phyloP scores from a whole-genome alignment of 257 asterid species.

The Thymus quinquecostatus region DNA sequence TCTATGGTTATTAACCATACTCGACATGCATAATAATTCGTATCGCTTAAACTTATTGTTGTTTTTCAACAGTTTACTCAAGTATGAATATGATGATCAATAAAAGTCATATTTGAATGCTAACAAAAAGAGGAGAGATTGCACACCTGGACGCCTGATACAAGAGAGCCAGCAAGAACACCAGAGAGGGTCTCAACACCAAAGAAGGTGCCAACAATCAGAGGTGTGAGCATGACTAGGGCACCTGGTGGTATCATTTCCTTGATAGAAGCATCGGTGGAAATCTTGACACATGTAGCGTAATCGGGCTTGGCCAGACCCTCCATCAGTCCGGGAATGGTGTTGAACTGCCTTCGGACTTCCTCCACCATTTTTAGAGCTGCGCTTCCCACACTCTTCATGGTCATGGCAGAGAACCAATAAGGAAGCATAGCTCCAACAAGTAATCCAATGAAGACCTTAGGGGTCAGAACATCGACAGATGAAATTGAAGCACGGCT shows the following conservation, averaged over 20 bases:
- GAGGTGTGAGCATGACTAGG: slow-evolving; percentile 93
- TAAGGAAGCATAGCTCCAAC: slow-evolving; percentile 96
- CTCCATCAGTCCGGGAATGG: slow-evolving; percentile 90
- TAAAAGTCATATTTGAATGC: background rate
- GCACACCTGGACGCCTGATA: slow-evolving; percentile 87
- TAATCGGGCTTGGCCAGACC: slow-evolving; percentile 81
- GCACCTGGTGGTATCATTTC: slow-evolving; percentile 96
- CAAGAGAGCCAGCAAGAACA: slow-evolving; percentile 88
- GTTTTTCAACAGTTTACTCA: no score
- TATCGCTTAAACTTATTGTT: no score
- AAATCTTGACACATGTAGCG: slow-evolving; percentile 85
- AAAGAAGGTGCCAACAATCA: slow-evolving; percentile 74
- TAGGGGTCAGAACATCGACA: slow-evolving; percentile 81
- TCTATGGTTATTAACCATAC: no score
- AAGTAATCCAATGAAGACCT: slow-evolving; percentile 80
- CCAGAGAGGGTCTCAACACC: slow-evolving; percentile 98
- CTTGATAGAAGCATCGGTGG: slow-evolving; percentile 86
- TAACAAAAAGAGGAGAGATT: background rate
- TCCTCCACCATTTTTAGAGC: slow-evolving; percentile 96
- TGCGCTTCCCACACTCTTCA: slow-evolving; percentile 95
- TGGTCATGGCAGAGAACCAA: slow-evolving; percentile 98
- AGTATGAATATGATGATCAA: no score
- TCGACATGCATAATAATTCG: no score
- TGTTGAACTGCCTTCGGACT: slow-evolving; percentile 84
- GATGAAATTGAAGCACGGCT: slow-evolving; percentile 76